Conservation (phyloP, 192 early-diverging fungal species). For the Linnemannia elongata region DNA sequence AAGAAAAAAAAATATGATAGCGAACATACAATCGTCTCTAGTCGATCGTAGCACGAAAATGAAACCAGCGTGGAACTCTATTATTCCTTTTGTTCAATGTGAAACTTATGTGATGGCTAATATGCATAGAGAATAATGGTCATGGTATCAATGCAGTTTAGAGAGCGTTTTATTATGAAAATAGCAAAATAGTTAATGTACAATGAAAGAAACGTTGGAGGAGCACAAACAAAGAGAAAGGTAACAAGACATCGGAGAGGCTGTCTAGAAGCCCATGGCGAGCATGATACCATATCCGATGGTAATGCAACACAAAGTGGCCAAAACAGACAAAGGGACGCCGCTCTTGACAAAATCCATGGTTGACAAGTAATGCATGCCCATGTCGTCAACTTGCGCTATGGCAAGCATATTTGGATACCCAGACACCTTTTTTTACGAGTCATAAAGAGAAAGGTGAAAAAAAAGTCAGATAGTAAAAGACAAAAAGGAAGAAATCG, state of each 20-base stretch:
- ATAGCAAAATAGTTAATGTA: neutral
- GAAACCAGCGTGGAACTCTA: no score
- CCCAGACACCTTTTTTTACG: slow-evolving; percentile 63
- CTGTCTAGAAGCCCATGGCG: slow-evolving; percentile 40
- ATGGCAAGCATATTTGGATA: slow-evolving; percentile 87
- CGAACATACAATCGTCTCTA: no score
- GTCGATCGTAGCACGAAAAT: no score
- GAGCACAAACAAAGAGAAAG: neutral
- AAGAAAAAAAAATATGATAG: no score
- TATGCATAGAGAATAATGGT: no score
- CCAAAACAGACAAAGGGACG: slow-evolving; percentile 67
- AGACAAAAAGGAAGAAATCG: neutral
- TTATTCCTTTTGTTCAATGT: no score
- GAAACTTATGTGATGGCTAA: no score
- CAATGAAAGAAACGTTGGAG: neutral
- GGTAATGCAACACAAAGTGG: slow-evolving; percentile 66
- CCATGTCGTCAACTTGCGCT: slow-evolving; percentile 73
- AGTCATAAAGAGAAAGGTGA: neutral
- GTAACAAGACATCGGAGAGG: neutral
- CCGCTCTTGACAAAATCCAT: slow-evolving; percentile 78
- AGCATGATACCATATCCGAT: slow-evolving; percentile 76
- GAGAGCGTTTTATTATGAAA: no score
- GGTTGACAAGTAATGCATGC: slow-evolving; percentile 73
- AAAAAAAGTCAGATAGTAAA: neutral
- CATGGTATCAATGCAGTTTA: no score